A percentile compares a stretch with the other conserved stretches of the same genome.
phyloP scores from a whole-genome alignment of 306 rosid genomes.

The Cicer yamashitae region DNA sequence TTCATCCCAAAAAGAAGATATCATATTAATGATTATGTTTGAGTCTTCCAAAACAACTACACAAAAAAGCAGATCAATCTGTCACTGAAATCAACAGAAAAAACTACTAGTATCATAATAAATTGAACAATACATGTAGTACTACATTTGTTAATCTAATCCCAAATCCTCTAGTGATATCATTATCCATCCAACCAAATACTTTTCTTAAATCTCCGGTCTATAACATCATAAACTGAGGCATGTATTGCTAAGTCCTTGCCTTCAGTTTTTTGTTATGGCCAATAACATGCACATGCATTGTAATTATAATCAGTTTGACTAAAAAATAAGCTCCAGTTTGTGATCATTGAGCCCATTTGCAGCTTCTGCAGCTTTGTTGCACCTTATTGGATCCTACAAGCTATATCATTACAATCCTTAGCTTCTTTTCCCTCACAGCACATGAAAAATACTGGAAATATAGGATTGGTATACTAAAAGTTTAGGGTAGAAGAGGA shows the following conservation, averaged over 20 bases:
- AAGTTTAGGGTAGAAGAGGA: constrained; percentile 64
- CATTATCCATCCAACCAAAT: not conserved
- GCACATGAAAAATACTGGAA: not conserved
- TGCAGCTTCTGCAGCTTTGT: constrained; percentile 12
- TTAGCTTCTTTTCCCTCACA: not conserved
- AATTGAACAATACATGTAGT: not conserved
- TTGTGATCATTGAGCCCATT: not conserved
- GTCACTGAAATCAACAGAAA: not conserved
- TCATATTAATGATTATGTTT: not conserved
- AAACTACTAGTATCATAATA: not conserved
- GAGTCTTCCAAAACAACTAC: not conserved
- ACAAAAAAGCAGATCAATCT: not conserved
- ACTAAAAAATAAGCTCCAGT: not conserved
- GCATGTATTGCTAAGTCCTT: constrained; percentile 7
- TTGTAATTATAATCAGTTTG: constrained; percentile 21
- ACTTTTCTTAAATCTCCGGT: not conserved
- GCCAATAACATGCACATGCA: not conserved
- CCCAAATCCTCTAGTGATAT: not conserved
- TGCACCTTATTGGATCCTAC: constrained; percentile 6
- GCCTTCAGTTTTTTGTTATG: constrained; percentile 16
- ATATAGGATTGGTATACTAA: not conserved
- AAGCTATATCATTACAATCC: constrained; percentile 10
- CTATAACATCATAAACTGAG: not conserved
- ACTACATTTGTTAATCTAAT: not conserved
- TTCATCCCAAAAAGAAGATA: not conserved